These are phyloP conservation scores for Coniochaeta hoffmannii DNA, from an alignment of 2,329 filamentous ascomycete genomes.

Conservation along the genomic window DNA sequence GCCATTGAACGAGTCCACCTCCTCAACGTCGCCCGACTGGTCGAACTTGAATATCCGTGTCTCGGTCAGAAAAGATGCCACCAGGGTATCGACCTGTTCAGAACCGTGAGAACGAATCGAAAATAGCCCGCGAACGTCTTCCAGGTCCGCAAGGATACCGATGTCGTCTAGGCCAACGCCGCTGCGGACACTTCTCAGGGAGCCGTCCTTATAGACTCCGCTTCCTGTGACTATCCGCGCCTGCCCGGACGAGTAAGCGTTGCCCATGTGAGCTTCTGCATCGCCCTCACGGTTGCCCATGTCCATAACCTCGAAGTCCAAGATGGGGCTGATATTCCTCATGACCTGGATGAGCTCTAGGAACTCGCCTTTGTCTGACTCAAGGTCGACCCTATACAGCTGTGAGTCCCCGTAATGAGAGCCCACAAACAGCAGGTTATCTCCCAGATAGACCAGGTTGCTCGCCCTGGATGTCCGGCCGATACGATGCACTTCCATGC, in stretches of 20 bases:
- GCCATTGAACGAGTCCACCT: conserved; percentile 69
- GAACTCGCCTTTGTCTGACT: conserved; percentile 21
- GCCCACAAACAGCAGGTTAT: conserved; percentile 72
- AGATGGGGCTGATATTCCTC: conserved; percentile 76
- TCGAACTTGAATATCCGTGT: conserved; percentile 78
- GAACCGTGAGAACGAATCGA: conserved; percentile 47
- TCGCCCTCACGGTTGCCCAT: conserved; percentile 73
- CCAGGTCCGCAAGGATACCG: conserved; percentile 73
- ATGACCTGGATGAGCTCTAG: conserved; percentile 68
- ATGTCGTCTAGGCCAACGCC: conserved; percentile 88
- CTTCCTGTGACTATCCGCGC: conserved; percentile 90
- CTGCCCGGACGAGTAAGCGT: conserved; percentile 92
- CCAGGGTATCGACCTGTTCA: conserved; percentile 57
- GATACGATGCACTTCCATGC: conserved; percentile 63
- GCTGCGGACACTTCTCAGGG: conserved; percentile 81
- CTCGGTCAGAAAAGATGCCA: conserved; percentile 76
- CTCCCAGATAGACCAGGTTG: conserved; percentile 68
- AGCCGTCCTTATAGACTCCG: conserved; percentile 83
- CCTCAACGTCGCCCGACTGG: conserved; percentile 70
- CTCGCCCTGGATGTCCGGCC: conserved; percentile 66
- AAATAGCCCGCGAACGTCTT: conserved; percentile 67
- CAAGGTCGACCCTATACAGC: conserved; percentile 59
- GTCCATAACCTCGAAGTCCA: conserved; percentile 95
- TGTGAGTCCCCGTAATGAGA: conserved; percentile 93
- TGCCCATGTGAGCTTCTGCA: conserved; percentile 58